Conservation (phyloP, 208 protist species). For the Histomonas meleagridis region DNA sequence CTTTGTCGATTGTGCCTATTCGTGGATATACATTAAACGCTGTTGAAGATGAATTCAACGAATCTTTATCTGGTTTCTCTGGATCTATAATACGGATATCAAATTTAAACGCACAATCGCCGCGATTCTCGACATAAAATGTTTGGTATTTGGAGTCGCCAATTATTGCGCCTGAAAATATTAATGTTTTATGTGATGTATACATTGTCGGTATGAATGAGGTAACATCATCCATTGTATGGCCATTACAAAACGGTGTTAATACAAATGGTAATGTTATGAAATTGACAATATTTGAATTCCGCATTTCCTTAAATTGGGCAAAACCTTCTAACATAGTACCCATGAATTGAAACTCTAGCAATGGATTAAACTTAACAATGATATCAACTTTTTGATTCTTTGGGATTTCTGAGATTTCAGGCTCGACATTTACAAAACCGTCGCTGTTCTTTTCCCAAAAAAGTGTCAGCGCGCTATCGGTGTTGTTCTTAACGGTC, state of each 20-base stretch:
- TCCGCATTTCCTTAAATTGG: constrained; percentile 26
- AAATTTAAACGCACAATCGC: constrained; percentile 19
- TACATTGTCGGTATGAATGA: constrained; percentile 35
- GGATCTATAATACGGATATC: not conserved
- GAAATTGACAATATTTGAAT: not conserved
- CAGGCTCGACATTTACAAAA: not conserved
- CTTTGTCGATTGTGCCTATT: constrained; percentile 1
- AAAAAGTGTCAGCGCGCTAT: not conserved
- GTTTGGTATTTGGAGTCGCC: constrained; percentile 15
- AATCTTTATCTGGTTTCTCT: not conserved
- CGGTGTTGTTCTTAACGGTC: constrained; percentile 1
- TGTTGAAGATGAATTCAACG: not conserved
- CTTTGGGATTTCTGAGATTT: not conserved
- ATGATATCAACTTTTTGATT: not conserved
- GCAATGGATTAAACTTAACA: not conserved
- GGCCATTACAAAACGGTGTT: not conserved
- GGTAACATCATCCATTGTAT: constrained; percentile 31
- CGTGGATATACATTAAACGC: constrained; percentile 15
- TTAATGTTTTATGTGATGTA: not conserved
- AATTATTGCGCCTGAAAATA: not conserved
- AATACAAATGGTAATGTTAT: not conserved
- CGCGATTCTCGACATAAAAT: constrained; percentile 8
- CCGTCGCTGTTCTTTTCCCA: not conserved
- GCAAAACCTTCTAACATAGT: not conserved
- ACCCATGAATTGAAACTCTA: constrained; percentile 31